Evolutionary conservation across 257 asterid genomes (phyloP).

Genomic region (Fraxinus anomala): DNA sequence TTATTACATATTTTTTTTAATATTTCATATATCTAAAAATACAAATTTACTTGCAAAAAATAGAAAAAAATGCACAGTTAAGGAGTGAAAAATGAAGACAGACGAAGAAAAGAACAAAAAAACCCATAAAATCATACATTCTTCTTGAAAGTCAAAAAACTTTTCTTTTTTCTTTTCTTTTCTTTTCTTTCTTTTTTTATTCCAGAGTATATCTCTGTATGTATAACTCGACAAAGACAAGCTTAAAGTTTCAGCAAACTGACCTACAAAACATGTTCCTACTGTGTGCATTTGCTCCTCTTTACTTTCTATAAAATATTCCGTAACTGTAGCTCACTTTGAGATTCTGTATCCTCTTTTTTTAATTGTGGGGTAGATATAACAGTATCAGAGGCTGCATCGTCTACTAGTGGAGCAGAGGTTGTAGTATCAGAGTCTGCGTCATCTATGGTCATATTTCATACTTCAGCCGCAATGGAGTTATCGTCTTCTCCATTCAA

Average conservation of each 20-base stretch:
- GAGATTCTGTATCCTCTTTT: slow-evolving; percentile 32
- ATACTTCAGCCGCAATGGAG: slow-evolving; percentile 44
- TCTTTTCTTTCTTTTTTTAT: too few species aligned
- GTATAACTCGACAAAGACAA: slow-evolving; percentile 12
- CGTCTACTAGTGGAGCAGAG: slow-evolving; percentile 36
- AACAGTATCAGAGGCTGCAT: slow-evolving; percentile 35
- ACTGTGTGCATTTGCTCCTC: not conserved
- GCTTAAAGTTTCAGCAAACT: slow-evolving; percentile 25
- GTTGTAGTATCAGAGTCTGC: slow-evolving; percentile 45
- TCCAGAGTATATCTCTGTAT: slow-evolving; percentile 15
- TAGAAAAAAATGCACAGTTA: not conserved
- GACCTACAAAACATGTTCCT: slow-evolving; percentile 33
- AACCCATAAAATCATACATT: not conserved
- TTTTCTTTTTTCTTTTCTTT: not conserved
- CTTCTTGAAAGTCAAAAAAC: not conserved
- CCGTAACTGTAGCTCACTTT: slow-evolving; percentile 32
- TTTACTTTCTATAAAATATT: too few species aligned
- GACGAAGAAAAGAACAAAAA: not conserved
- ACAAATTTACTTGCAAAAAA: not conserved
- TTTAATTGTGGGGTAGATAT: slow-evolving; percentile 25
- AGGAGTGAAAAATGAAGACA: too few species aligned
- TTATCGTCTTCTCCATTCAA: slow-evolving; percentile 55
- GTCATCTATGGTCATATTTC: slow-evolving; percentile 46
- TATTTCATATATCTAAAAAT: too few species aligned
- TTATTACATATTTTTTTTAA: too few species aligned